Evolutionary conservation across 169 alveolate genomes (phyloP).

Genomic region (Babesia ovata): DNA sequence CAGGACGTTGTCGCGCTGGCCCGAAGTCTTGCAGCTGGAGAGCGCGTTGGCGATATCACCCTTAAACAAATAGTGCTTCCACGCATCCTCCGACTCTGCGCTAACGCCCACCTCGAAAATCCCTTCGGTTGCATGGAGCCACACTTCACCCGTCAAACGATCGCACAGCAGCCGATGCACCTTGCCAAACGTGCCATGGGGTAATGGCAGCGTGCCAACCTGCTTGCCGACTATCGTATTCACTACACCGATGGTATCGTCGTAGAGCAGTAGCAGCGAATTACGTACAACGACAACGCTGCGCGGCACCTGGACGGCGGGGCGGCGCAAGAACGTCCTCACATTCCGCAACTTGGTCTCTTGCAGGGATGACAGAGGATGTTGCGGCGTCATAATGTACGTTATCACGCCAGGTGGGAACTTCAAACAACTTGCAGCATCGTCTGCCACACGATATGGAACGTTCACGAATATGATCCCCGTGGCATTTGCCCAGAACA

Average conservation of each 20-base stretch:
- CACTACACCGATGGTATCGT: conserved; percentile 49
- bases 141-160: conserved; percentile 46
- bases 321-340: conserved; percentile 44
- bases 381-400: conserved; percentile 39
- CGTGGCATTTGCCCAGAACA: conserved; percentile 68
- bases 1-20: conserved; percentile 55
- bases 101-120: conserved; percentile 42
- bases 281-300: conserved; percentile 45
- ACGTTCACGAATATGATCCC: conserved; percentile 51
- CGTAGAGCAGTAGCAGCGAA: conserved; percentile 56
- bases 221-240: conserved; percentile 62
- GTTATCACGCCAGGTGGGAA: conserved; percentile 45
- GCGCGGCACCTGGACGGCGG: conserved; percentile 55
- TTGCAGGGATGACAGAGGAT: conserved; percentile 46
- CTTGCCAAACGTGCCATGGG: conserved; percentile 59
- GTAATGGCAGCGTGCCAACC: conserved; percentile 51
- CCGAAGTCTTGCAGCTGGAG: conserved; percentile 48
- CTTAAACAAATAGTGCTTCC: conserved; percentile 61
- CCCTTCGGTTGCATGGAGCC: conserved; percentile 44
- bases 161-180: conserved; percentile 45
- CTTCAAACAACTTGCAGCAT: conserved; percentile 28
- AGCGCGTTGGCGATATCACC: conserved; percentile 65
- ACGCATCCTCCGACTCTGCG: conserved; percentile 61
- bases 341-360: conserved; percentile 33
- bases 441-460: conserved; percentile 38